Conservation (phyloP, 2,329 filamentous ascomycete species). For the Xylariaceae sp. region DNA sequence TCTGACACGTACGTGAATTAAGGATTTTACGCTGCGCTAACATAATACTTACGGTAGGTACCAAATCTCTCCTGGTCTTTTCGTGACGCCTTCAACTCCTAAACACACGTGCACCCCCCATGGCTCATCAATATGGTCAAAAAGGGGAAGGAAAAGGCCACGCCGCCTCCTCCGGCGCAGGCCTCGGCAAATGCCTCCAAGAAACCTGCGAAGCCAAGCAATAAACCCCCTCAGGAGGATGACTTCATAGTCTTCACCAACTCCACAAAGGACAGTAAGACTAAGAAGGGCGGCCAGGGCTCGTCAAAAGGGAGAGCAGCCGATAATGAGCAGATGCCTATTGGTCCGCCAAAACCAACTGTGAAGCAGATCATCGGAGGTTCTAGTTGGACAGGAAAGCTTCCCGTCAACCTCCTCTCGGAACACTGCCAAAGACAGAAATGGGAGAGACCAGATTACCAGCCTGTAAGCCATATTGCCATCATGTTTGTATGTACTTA, state of each 20-base stretch:
- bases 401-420: constrained; percentile 87
- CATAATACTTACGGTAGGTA: too few relatives aligned
- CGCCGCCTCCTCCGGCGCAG: constrained; percentile 34
- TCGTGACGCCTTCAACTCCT: neutral
- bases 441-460: constrained; percentile 92
- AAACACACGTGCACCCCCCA: constrained; percentile 17
- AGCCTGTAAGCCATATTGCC: constrained; percentile 53
- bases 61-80: neutral
- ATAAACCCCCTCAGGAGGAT: constrained; percentile 38
- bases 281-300: constrained; percentile 38
- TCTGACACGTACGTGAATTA: too few relatives aligned
- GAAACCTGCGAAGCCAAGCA: constrained; percentile 34
- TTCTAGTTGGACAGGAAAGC: constrained; percentile 93
- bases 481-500: constrained; percentile 19
- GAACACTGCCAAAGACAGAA: constrained; percentile 95
- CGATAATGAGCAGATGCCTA: constrained; percentile 33
- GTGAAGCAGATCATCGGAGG: constrained; percentile 84
- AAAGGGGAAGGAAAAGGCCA: constrained; percentile 51
- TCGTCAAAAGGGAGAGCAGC: constrained; percentile 24
- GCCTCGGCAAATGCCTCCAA: constrained; percentile 32
- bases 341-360: constrained; percentile 55
- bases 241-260: constrained; percentile 56
- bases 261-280: constrained; percentile 51
- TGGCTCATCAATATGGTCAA: constrained; percentile 43
- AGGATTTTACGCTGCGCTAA: too few relatives aligned